Evolutionary conservation across 108 stramenopile species (phyloP).

Genomic region (Cyclotella sp.): DNA sequence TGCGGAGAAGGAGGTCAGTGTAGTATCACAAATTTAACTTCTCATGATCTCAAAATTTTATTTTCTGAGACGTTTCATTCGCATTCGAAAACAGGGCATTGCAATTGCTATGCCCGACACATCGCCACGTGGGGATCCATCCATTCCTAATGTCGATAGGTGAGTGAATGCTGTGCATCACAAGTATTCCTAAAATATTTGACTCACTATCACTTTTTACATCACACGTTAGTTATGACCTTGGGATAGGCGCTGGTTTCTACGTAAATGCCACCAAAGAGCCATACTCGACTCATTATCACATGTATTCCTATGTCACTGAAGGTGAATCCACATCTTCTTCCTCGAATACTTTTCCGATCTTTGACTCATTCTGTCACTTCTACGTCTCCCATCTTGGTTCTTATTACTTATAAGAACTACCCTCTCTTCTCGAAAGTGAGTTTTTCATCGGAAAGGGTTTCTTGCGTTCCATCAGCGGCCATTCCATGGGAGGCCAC

Average conservation of each 20-base stretch:
- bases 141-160: conserved; percentile 78
- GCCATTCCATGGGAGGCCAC: conserved; percentile 96
- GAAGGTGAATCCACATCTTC: conserved; percentile 19
- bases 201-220: neutral
- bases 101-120: conserved; percentile 97
- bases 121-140: conserved; percentile 87
- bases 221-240: conserved; percentile 70
- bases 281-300: conserved; percentile 83
- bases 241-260: conserved; percentile 97
- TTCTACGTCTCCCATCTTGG: neutral
- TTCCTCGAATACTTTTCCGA: neutral
- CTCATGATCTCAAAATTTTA: neutral
- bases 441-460: conserved; percentile 61
- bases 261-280: conserved; percentile 95
- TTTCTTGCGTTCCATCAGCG: conserved; percentile 71
- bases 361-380: neutral
- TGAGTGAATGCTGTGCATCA: neutral
- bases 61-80: neutral
- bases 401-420: conserved; percentile 49
- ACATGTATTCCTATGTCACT: conserved; percentile 96
- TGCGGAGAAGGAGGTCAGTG: conserved; percentile 60
- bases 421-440: conserved; percentile 74
- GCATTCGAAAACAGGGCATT: conserved; percentile 50
- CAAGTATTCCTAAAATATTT: neutral
- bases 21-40: neutral